A percentile compares a stretch with the other conserved stretches of the same genome.
These are phyloP conservation scores for Backusella psychrophila DNA, from an alignment of 192 early-diverging fungal species.

Conservation along the genomic window DNA sequence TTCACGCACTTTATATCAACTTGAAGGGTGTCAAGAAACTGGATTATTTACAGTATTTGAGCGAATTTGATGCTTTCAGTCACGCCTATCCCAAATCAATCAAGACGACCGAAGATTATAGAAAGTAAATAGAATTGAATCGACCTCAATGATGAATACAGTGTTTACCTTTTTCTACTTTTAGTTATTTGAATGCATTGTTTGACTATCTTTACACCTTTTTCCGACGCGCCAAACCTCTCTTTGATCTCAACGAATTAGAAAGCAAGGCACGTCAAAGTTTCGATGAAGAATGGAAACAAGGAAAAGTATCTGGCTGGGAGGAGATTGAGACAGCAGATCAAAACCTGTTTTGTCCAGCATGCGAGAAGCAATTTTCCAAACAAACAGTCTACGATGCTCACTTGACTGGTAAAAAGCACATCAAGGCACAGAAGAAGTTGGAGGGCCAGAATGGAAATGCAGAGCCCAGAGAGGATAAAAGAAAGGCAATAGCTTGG, in stretches of 20 bases:
- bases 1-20: conserved; percentile 83
- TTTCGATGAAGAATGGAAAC: conserved; percentile 67
- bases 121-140: conserved; percentile 39
- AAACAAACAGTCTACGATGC: conserved; percentile 84
- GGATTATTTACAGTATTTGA: conserved; percentile 71
- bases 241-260: conserved; percentile 66
- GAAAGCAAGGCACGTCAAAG: conserved; percentile 40
- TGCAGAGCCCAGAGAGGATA: conserved; percentile 40
- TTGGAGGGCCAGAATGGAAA: conserved; percentile 25
- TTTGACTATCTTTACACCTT: conserved; percentile 70
- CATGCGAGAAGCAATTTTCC: conserved; percentile 77
- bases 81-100: conserved; percentile 51
- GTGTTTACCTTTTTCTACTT: not conserved
- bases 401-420: conserved; percentile 89
- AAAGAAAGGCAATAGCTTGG: conserved; percentile 62
- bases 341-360: conserved; percentile 66
- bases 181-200: conserved; percentile 64
- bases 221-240: conserved; percentile 70
- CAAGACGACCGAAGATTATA: conserved; percentile 59
- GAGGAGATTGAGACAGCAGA: conserved; percentile 38
- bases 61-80: conserved; percentile 60
- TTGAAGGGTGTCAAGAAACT: conserved; percentile 59
- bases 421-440: conserved; percentile 75
- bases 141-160: not conserved
- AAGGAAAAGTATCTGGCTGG: conserved; percentile 63